Conservation (phyloP, 306 rosid species). For the Senna tora region DNA sequence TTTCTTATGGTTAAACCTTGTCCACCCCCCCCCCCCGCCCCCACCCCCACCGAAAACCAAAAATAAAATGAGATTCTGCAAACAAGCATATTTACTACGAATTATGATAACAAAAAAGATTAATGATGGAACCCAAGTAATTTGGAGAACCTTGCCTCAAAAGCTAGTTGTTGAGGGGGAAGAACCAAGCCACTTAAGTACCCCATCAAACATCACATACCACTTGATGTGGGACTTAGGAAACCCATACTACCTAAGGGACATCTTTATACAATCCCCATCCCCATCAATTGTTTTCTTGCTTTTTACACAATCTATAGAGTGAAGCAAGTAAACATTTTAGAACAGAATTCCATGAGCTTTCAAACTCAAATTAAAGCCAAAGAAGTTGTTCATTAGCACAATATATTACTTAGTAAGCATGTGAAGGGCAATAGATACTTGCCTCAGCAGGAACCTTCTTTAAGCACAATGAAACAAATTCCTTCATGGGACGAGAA, state of each 20-base stretch:
- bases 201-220: no score
- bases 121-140: no score
- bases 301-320: constrained; percentile 18
- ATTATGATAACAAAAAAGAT: constrained; percentile 1
- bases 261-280: no score
- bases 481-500: constrained; percentile 94
- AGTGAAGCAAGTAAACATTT: background rate
- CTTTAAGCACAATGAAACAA: constrained; percentile 89
- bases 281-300: background rate
- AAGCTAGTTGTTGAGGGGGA: no score
- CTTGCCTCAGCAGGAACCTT: constrained; percentile 95
- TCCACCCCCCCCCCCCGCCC: no score
- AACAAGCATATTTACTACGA: constrained; percentile 26
- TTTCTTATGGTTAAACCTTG: background rate
- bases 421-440: constrained; percentile 18
- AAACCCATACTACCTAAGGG: no score
- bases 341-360: constrained; percentile 7
- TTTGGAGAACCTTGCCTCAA: no score
- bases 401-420: background rate
- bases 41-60: no score
- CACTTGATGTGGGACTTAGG: no score
- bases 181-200: no score
- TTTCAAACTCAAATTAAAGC: constrained; percentile 8
- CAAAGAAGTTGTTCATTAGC: constrained; percentile 27
- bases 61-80: background rate